Percentiles rank a stretch among this genome's conserved stretches.
These are phyloP conservation scores for Zygosaccharomyces kombuchaensis DNA, from an alignment of 805 yeast genomes.

Conservation along the genomic window DNA sequence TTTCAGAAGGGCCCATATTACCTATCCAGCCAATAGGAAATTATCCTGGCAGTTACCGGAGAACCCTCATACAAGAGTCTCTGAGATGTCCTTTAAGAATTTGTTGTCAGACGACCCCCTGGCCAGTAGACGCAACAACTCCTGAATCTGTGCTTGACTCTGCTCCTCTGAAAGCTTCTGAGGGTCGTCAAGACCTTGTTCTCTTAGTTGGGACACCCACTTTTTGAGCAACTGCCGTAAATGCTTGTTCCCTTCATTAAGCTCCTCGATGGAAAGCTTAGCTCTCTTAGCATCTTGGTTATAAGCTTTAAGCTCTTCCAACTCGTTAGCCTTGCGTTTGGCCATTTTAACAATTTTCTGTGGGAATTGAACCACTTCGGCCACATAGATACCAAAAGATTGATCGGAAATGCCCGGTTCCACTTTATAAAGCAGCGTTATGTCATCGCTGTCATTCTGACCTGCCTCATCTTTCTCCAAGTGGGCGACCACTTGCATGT, in stretches of 20 bases:
- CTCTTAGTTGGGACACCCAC: constrained; percentile 49
- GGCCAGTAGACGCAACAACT: constrained; percentile 20
- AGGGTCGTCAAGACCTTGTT: constrained; percentile 24
- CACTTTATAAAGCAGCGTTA: constrained; percentile 87
- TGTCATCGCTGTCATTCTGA: constrained; percentile 48
- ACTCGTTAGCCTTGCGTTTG: constrained; percentile 83
- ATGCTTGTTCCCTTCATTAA: constrained; percentile 44
- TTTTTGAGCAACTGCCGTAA: constrained; percentile 47
- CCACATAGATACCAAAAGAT: constrained; percentile 96
- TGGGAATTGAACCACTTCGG: constrained; percentile 93
- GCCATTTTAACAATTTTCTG: constrained; percentile 90
- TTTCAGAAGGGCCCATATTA: too few species aligned
- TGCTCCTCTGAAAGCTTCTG: constrained; percentile 36
- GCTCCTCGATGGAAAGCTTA: constrained; percentile 47
- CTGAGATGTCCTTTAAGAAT: constrained; percentile 22
- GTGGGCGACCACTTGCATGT: constrained; percentile 91
- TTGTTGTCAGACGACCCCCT: constrained; percentile 13
- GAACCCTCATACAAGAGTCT: constrained; percentile 17
- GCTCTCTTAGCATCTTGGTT: constrained; percentile 46
- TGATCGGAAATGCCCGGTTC: constrained; percentile 94
- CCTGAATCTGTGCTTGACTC: constrained; percentile 24
- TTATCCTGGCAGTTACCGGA: too few species aligned
- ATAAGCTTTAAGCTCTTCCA: constrained; percentile 55
- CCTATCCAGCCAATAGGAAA: too few species aligned
- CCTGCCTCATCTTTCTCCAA: constrained; percentile 47